Evolutionary conservation across 225 moss, liverwort and hornwort genomes (phyloP), one percentile per base, ranked within the genome.

Genomic region (Marchantia polymorpha): DNA sequence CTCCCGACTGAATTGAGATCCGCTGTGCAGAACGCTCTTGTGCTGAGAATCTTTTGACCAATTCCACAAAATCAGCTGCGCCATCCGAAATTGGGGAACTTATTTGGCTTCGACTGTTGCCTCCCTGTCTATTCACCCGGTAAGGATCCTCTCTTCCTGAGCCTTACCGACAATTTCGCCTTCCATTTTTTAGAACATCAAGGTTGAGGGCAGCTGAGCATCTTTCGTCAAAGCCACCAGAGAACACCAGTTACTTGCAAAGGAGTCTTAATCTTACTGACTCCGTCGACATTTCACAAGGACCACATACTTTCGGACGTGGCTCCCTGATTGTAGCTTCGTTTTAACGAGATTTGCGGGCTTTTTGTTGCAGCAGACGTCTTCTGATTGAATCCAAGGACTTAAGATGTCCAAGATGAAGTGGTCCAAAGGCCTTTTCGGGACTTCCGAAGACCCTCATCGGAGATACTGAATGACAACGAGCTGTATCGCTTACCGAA

Each of bases 361-460:
- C 73, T 80, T 76, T 27, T 83, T 39, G 39, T 70, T 77, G 73
- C 82, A 59, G 82, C 82, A 82, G 85, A 79, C 76, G 63, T 20
- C 76, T 23, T 19, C 26, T 27, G 53, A 55, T 46, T 16, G 52
- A 73, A 79, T 30, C 50, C 51, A n/a, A 15, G 63, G 25, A 76
- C 59, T 54, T 47, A 56, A 72, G 73, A 87, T 87, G 87, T 80
- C 87, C 70, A 88, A 81, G 81, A 85, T 88, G 80, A 88, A 85
- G 72, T 88, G 87, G 87, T 75, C 85, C 8, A 88, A 83, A 81
- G 78, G 82, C 23, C 80, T 88, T n/a, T 88, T 88, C 69, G 80
- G 84, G 56, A 65, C 74, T 50, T 70, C 82, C 12, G 83, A 88
- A 56, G 84, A 88, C 13, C 63, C 72, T 78, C 56, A 82, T 29